These are phyloP conservation scores for Crucibulum cyathiforme DNA, from an alignment of 1,284 basidiomycete species.

Conservation along the genomic window DNA sequence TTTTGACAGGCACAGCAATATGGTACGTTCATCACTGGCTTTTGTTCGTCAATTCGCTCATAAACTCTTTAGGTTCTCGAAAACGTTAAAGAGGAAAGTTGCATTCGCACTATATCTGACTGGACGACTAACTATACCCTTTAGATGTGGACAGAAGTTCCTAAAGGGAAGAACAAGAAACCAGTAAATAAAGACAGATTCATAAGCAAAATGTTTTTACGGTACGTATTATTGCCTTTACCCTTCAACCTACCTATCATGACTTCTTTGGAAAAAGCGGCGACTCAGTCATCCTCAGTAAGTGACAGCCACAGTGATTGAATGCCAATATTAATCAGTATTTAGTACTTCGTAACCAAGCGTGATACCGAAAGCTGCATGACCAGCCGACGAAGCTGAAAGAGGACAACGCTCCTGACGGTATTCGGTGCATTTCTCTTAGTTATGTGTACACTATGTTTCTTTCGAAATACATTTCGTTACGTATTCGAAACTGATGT, in stretches of 20 bases:
- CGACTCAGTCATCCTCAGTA: constrained; percentile 94
- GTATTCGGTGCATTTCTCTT: too few species aligned
- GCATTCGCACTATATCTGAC: constrained; percentile 15
- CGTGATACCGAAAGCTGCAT: constrained; percentile 45
- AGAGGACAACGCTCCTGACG: too few species aligned
- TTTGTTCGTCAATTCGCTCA: not conserved
- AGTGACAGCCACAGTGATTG: constrained; percentile 35
- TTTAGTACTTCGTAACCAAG: constrained; percentile 86
- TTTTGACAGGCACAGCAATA: constrained; percentile 98
- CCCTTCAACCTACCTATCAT: constrained; percentile 13
- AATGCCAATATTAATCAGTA: not conserved
- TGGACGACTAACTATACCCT: not conserved
- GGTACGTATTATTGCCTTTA: constrained; percentile 51
- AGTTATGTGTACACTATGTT: too few species aligned
- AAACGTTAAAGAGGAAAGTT: constrained; percentile 90
- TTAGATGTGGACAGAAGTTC: constrained; percentile 99
- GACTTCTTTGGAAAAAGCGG: constrained; percentile 58
- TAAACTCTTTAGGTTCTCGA: constrained; percentile 75
- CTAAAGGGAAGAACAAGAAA: constrained; percentile 98
- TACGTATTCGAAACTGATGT: not conserved
- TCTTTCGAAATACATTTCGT: too few species aligned
- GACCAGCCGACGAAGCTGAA: too few species aligned
- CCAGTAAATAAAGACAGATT: constrained; percentile 99
- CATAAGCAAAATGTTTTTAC: constrained; percentile 96
- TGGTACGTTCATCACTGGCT: constrained; percentile 65